Conservation (phyloP, 805 yeast species). For the Myxozyma mucilagina region DNA sequence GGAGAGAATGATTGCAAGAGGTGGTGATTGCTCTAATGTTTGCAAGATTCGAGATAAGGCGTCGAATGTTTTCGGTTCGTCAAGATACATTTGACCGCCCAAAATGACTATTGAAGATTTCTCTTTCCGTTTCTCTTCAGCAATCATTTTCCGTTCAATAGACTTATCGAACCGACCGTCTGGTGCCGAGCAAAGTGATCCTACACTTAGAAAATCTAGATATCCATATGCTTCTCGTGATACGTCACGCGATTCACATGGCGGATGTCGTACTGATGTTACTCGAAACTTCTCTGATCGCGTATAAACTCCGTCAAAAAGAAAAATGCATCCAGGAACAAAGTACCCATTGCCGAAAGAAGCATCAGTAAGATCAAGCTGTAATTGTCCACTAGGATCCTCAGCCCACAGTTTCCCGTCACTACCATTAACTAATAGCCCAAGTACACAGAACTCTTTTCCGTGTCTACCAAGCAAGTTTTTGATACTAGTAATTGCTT, state of each 20-base stretch:
- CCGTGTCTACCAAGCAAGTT: slow-evolving; percentile 86
- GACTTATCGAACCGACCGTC: slow-evolving; percentile 61
- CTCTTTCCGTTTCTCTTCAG: slow-evolving; percentile 58
- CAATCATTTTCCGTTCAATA: slow-evolving; percentile 55
- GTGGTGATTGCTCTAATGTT: slow-evolving; percentile 57
- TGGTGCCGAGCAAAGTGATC: slow-evolving; percentile 38
- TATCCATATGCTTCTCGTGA: slow-evolving; percentile 75
- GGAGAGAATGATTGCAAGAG: slow-evolving; percentile 69
- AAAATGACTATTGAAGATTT: slow-evolving; percentile 52
- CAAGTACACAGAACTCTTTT: slow-evolving; percentile 71
- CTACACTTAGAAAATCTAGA: slow-evolving; percentile 63
- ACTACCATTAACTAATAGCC: slow-evolving; percentile 63
- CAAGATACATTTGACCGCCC: slow-evolving; percentile 74
- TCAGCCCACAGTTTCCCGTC: slow-evolving; percentile 75
- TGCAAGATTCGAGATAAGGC: slow-evolving; percentile 65
- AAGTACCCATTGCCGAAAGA: slow-evolving; percentile 62
- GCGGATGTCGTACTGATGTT: slow-evolving; percentile 79
- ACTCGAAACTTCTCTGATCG: slow-evolving; percentile 63
- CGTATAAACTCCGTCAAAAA: slow-evolving; percentile 83
- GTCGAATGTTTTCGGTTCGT: slow-evolving; percentile 57
- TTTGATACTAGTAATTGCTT: slow-evolving; percentile 67
- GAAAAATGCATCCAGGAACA: slow-evolving; percentile 71
- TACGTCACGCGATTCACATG: slow-evolving; percentile 70
- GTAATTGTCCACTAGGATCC: slow-evolving; percentile 76
- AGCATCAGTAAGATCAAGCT: slow-evolving; percentile 54